Conservation (phyloP, 148 eudicot species). For the Chenopodium album region DNA sequence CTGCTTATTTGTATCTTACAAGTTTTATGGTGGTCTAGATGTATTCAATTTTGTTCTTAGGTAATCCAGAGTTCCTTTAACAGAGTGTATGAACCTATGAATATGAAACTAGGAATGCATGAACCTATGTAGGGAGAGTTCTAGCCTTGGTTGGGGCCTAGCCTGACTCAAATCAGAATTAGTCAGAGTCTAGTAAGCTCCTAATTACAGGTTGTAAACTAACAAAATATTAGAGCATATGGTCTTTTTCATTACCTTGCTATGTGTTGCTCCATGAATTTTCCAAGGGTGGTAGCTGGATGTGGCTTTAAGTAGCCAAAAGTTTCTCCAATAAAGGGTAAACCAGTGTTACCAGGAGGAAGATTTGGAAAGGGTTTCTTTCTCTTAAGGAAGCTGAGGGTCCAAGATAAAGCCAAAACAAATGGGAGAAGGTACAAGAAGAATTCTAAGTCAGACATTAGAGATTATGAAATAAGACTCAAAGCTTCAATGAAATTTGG, state of each 20-base stretch:
- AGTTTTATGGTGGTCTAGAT: background rate
- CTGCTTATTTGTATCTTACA: background rate
- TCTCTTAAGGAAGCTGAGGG: constrained; percentile 44
- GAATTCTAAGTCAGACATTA: constrained; percentile 71
- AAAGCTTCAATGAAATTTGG: constrained; percentile 7
- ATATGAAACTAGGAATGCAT: too few species aligned
- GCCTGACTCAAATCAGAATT: background rate
- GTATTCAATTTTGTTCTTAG: background rate
- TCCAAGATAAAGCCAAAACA: constrained; percentile 36
- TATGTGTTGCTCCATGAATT: constrained; percentile 88
- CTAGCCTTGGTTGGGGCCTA: background rate
- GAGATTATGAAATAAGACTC: constrained; percentile 8
- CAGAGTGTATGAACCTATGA: background rate
- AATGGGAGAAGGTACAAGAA: constrained; percentile 49
- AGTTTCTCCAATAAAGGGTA: constrained; percentile 93
- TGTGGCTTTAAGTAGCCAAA: constrained; percentile 79
- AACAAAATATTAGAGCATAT: background rate
- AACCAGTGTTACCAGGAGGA: constrained; percentile 92
- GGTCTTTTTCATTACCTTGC: constrained; percentile 40
- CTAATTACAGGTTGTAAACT: background rate
- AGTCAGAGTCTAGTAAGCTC: background rate
- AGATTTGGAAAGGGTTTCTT: constrained; percentile 49
- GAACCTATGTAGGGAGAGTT: too few species aligned
- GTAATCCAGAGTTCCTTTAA: background rate
- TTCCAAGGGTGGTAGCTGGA: constrained; percentile 76